Base-by-base conservation (phyloP, 768 basidiomycete species). In the Hysterangium stoloniferum region DNA sequence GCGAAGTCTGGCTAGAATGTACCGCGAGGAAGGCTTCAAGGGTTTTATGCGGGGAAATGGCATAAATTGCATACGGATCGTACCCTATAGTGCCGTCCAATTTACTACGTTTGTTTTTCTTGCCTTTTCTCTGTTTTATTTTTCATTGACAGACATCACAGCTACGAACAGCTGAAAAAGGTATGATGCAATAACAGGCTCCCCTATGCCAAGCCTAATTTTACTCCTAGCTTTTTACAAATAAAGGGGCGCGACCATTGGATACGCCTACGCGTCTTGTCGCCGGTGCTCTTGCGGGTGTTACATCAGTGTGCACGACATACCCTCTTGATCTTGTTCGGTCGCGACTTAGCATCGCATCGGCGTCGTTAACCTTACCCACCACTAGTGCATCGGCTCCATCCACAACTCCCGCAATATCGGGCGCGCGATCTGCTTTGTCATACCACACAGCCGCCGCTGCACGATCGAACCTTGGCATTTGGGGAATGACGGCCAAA, bases 11-110 rank as follows among this genome's bases (percentile, higher is more conserved):
- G 75, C 76, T 15, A 79, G 94, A 55, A 94, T 94, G 82, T 97
- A 90, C 87, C 68, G 71, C 56, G 93, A 97, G 63, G 95, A 98
- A 66, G 95, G 95, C 6, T 83, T 94, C 66, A 78, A 68, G 64
- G 95, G 94, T 11, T 92, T 81, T 65, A 93, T 97, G 93, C 74
- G 89, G 57, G 95, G 95, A 3, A 97, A 97, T 58, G 80, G 83
- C 34, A 85, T 94, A 63, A 94, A 93, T 68, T 91, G 89, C 66
- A 59, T 93, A 59, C 76, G 95, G 52, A 98, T 98, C 58, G 82
- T 96, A 57, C 95, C 95, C 11, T 98, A 97, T 56, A 73, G 59
- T 8, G 70, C 65, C 2, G 67, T 74, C 15, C 74, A 75, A 56
- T 72, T 70, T 59, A 66, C 66, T 5, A 64, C 59, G 41, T 49